phyloP scores from a whole-genome alignment of 768 basidiomycete genomes.

The Boletus bicolor region DNA sequence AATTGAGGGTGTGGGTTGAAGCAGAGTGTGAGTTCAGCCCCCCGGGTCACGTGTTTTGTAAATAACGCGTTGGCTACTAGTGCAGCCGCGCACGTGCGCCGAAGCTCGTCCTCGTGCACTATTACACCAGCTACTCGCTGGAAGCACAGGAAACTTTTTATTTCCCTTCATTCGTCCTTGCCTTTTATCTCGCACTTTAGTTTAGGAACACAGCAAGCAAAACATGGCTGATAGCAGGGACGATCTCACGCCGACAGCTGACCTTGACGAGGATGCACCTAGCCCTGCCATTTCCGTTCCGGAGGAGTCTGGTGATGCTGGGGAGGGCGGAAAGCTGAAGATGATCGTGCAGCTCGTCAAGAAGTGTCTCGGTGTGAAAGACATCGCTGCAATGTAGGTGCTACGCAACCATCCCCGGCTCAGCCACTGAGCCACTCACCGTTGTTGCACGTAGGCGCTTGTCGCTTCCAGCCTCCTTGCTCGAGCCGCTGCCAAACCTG shows the following conservation, averaged over 20 bases:
- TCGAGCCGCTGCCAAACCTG: conserved; percentile 93
- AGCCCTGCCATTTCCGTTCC: conserved; percentile 63
- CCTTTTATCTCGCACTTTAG: not conserved
- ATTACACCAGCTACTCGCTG: too few species aligned
- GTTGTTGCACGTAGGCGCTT: conserved; percentile 58
- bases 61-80: too few species aligned
- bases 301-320: conserved; percentile 66
- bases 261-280: conserved; percentile 49
- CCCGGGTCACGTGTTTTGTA: too few species aligned
- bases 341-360: conserved; percentile 91
- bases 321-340: conserved; percentile 90
- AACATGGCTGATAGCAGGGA: conserved; percentile 21
- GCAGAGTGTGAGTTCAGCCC: too few species aligned
- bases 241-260: conserved; percentile 6
- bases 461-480: conserved; percentile 86
- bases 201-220: not conserved
- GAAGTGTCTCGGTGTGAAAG: conserved; percentile 90
- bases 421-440: conserved; percentile 16
- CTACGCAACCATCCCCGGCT: not conserved
- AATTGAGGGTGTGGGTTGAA: too few species aligned
- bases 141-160: not conserved
- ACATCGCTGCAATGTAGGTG: conserved; percentile 88
- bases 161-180: not conserved
- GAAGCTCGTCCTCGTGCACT: too few species aligned
- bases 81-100: too few species aligned